These are phyloP conservation scores for Magnaporthales sp. DNA, from an alignment of 2,329 filamentous ascomycete genomes.

Conservation along the genomic window DNA sequence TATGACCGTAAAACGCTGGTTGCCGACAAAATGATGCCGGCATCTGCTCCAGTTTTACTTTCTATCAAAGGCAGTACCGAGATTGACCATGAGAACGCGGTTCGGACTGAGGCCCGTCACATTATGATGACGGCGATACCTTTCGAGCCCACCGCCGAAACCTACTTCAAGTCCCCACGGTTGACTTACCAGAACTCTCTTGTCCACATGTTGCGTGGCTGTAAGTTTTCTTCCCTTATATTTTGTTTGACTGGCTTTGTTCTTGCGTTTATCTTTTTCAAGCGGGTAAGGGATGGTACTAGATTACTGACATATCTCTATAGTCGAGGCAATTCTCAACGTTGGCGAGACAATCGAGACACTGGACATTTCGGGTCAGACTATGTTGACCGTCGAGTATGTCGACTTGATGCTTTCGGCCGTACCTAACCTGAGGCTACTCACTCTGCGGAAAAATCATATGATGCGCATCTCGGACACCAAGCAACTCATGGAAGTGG, in stretches of 20 bases:
- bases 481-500: not conserved
- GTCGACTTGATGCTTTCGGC: conserved; percentile 1
- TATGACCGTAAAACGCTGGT: not conserved
- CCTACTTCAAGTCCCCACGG: not conserved
- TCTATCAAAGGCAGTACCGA: not conserved
- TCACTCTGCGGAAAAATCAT: conserved; percentile 5
- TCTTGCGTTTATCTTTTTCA: not conserved
- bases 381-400: not conserved
- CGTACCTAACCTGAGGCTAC: not conserved
- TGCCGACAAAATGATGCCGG: not conserved
- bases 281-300: not conserved
- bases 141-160: not conserved
- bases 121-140: not conserved
- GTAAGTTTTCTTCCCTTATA: not conserved
- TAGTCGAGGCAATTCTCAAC: not conserved
- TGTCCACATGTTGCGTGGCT: not conserved
- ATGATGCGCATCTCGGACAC: conserved; percentile 7
- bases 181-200: not conserved
- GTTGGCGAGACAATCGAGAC: not conserved
- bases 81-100: not conserved
- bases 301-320: not conserved
- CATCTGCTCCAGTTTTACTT: not conserved
- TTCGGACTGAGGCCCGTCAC: not conserved
- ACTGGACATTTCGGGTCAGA: conserved; percentile 1
- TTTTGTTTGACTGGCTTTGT: not conserved